Percentiles rank a stretch among this genome's conserved stretches.
These are phyloP conservation scores for Auricularia heimuer DNA, from an alignment of 768 basidiomycete genomes.

Conservation along the genomic window DNA sequence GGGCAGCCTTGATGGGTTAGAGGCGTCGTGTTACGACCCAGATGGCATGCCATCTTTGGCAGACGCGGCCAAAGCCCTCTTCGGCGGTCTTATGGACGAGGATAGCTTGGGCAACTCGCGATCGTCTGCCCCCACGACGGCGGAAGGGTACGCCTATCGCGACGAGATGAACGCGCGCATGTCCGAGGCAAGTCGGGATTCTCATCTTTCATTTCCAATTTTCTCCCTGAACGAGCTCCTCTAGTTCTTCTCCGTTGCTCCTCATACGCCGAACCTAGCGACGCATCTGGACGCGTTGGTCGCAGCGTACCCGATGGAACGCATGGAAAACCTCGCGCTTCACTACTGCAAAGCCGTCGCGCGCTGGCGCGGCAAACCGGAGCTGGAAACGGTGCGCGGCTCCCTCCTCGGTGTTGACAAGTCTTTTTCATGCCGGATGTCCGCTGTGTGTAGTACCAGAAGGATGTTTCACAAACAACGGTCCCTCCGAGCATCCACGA, in stretches of 20 bases:
- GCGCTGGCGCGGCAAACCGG: conserved; percentile 76
- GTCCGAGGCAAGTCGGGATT: conserved; percentile 42
- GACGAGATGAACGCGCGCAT: conserved; percentile 65
- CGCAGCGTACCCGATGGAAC: conserved; percentile 73
- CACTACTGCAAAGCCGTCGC: conserved; percentile 76
- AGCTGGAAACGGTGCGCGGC: conserved; percentile 32
- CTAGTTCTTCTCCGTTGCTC: conserved; percentile 71
- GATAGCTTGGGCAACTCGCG: conserved; percentile 6
- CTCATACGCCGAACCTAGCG: conserved; percentile 60
- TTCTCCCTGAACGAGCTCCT: neutral
- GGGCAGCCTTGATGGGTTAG: neutral
- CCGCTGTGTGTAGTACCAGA: conserved; percentile 4
- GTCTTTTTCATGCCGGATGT: neutral
- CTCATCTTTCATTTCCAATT: neutral
- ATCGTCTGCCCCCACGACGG: conserved; percentile 7
- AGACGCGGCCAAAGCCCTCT: conserved; percentile 60
- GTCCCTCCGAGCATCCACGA: neutral
- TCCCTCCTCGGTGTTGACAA: neutral
- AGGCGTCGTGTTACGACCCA: conserved; percentile 44
- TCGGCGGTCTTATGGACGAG: conserved; percentile 21
- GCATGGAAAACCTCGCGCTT: conserved; percentile 67
- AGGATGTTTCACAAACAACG: neutral
- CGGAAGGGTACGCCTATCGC: conserved; percentile 56
- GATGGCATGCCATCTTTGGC: conserved; percentile 63
- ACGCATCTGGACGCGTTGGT: conserved; percentile 37